Base-by-base conservation (phyloP, 1,284 basidiomycete genomes). In the Naganishia albida region DNA sequence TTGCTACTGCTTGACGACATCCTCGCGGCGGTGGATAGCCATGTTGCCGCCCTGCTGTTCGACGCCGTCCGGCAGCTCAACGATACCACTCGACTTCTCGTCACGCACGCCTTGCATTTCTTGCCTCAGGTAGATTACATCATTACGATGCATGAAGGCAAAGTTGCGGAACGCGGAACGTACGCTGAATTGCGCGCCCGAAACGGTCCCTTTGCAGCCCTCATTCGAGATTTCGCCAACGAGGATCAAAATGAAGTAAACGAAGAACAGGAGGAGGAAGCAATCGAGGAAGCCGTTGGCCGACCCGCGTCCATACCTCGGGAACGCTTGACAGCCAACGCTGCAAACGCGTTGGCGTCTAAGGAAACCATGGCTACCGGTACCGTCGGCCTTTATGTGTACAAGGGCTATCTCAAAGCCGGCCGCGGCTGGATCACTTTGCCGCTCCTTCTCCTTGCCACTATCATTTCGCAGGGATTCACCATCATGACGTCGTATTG, bases 1-100 rank as follows among this genome's bases (percentile, higher is more conserved):
- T 88, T 95, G 67, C 87, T 92, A 71, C 88, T 93, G 30, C 87
- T 92, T 67, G 90, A 93, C 72, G 91, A 93, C 72, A 89, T 89
- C 8, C 81, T 88, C 7, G 87, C 85, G 7, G 88, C 88, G 30
- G 67, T 68, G 6, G 67, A 68, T 52, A 64, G 64, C 52, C 59
- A 54, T 30, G 57, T 68, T 30, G 67, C 67, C 39, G 57, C 52
- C 6, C 86, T 95, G 28, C 93, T 95, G 81, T 85, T 88, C 72
- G 87, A 93, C 69, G 89, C 93, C 26, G 83, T 94, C 64, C 82
- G 86, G 67, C 85, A 86, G 8, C 76, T 84, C 6, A 70, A 72
- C 16, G 85, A 84, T 67, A 91, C 90, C 77, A 93, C 92, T 12
- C 85, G 91, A 40, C 82, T 94, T 40, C 85, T 94, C 56, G 81